Percentiles rank a stretch among this genome's conserved stretches.
These are phyloP conservation scores for Canna indica DNA, from an alignment of 176 grass and related monocot species.

Conservation along the genomic window DNA sequence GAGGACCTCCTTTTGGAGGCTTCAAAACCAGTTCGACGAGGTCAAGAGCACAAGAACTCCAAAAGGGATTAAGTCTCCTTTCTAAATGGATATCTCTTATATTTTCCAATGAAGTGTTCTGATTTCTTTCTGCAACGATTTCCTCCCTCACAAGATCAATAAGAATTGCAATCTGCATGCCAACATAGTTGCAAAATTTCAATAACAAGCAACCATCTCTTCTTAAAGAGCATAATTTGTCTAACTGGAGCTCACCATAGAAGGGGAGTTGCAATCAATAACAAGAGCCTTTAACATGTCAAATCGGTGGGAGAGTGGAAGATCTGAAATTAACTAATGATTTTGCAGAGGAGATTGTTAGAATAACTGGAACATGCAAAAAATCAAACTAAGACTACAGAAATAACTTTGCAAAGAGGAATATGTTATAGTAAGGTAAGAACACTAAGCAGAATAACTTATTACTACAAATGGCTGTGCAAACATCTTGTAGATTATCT, in stretches of 20 bases:
- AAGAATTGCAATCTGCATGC: conserved; percentile 62
- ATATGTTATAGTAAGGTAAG: neutral
- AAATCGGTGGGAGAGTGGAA: conserved; percentile 59
- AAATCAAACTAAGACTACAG: neutral
- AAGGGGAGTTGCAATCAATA: conserved; percentile 48
- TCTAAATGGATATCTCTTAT: conserved; percentile 18
- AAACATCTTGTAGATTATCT: neutral
- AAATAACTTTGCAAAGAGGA: neutral
- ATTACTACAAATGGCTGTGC: neutral
- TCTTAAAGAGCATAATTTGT: neutral
- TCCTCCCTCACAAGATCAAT: conserved; percentile 62
- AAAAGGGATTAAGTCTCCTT: conserved; percentile 22
- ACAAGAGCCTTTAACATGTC: conserved; percentile 61
- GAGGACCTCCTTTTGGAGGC: conserved; percentile 74
- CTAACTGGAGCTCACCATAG: conserved; percentile 40
- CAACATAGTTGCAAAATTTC: neutral
- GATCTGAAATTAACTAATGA: conserved; percentile 55
- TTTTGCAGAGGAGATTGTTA: conserved; percentile 8
- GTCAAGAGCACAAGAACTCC: conserved; percentile 42
- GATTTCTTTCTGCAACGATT: conserved; percentile 33
- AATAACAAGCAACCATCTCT: neutral
- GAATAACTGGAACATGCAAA: neutral
- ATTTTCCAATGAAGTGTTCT: conserved; percentile 13
- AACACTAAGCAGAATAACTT: too few relatives aligned
- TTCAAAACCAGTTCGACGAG: conserved; percentile 51